Conservation (phyloP, 164 flowering plant species). For the Echeveria elegans region DNA sequence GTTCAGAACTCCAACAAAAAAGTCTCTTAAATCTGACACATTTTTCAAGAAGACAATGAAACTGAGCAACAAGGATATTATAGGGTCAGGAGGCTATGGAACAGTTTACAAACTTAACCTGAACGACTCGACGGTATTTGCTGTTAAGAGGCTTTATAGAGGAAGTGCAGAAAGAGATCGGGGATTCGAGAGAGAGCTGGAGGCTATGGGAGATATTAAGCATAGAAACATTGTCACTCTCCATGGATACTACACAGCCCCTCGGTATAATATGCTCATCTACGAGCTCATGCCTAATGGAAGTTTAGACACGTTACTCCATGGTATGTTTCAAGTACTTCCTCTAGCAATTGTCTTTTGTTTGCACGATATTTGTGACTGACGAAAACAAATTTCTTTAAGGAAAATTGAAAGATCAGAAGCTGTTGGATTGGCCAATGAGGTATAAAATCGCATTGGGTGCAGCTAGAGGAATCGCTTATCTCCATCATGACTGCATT, state of each 20-base stretch:
- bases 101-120: slow-evolving; percentile 57
- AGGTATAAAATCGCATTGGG: slow-evolving; percentile 88
- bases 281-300: slow-evolving; percentile 97
- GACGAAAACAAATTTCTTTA: slow-evolving; percentile 9
- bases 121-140: slow-evolving; percentile 50
- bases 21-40: slow-evolving; percentile 41
- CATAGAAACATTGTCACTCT: slow-evolving; percentile 83
- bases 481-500: slow-evolving; percentile 94
- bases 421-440: slow-evolving; percentile 59
- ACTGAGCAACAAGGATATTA: slow-evolving; percentile 67
- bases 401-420: slow-evolving; percentile 52
- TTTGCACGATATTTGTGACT: neutral
- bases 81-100: slow-evolving; percentile 85
- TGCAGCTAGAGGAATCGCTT: slow-evolving; percentile 80
- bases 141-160: slow-evolving; percentile 67
- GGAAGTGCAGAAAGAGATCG: slow-evolving; percentile 60
- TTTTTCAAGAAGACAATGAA: slow-evolving; percentile 67
- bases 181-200: slow-evolving; percentile 85
- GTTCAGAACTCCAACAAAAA: slow-evolving; percentile 52
- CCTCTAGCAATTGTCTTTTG: no score
- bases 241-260: slow-evolving; percentile 73
- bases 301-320: slow-evolving; percentile 56
- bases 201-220: slow-evolving; percentile 91
- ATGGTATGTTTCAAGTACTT: slow-evolving; percentile 32
- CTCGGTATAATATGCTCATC: slow-evolving; percentile 75